Evolutionary conservation across 805 yeast species (phyloP), one percentile per base, ranked within the genome.

Genomic region (Candida multigemmis): DNA sequence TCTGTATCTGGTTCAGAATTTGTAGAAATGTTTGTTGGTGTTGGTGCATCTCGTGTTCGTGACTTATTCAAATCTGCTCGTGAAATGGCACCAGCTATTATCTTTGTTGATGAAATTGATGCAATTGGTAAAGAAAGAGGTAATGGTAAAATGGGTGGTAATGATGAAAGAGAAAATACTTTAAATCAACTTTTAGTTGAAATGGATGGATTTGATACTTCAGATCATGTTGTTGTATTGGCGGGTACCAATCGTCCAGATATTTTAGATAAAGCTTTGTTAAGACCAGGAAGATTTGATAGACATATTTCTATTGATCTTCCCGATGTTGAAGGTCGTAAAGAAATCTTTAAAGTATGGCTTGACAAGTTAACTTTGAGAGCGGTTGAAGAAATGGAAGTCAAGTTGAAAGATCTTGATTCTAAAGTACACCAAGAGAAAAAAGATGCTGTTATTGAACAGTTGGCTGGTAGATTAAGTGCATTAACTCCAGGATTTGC

Each of bases 1-100:
- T 82, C 94, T 10, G 97, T 91, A 12, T 83, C 95, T 1, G 98
- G 98, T 37, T 87, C 97, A 5, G 98, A 89, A 54, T 89, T 89
- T 42, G 95, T 91, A 9, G 97, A 89, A 53, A 91, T 89, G 97
- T 91, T 86, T 64, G 97, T 87, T 16, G 98, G 98, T 66, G 96
- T 89, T 14, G 98, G 98, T 61, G 97, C 98, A 2, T 81, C 94
- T 11, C 74, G 98, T 53, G 98, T 91, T 16, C 86, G 98, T 52
- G 98, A 91, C 53, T 63, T 91, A 42, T 91, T 91, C 61, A 72
- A 78, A 37, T 81, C 83, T 16, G 98, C 98, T 1, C 71, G 97
- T 45, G 84, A 83, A 49, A 75, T 79, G 54, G 95, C 98, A 1
- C 99, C 99, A 10, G 69, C 94, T 19, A 91, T 91, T 45, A 75